phyloP scores from a whole-genome alignment of 441 rosid genomes.

The Codiaeum variegatum region DNA sequence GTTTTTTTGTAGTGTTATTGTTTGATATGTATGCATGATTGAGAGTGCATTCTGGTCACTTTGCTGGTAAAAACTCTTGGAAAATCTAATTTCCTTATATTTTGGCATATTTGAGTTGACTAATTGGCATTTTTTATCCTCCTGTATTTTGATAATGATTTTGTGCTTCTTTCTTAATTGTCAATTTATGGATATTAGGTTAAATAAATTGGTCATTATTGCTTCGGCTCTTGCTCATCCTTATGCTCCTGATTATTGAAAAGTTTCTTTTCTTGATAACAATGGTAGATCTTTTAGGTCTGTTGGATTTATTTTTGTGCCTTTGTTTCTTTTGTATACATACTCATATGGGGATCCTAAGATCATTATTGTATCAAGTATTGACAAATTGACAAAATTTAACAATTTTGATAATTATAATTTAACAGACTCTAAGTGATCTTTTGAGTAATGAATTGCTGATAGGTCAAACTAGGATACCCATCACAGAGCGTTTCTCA shows the following conservation, averaged over 20 bases:
- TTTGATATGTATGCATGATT: not conserved
- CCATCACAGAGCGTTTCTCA: too few relatives aligned
- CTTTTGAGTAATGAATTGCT: too few relatives aligned
- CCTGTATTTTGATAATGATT: not conserved
- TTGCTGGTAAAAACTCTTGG: too few relatives aligned
- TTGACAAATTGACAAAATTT: too few relatives aligned
- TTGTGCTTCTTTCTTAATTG: not conserved
- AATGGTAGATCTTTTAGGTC: constrained; percentile 46
- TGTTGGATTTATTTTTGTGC: not conserved
- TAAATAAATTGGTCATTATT: constrained; percentile 22
- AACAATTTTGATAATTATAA: too few relatives aligned
- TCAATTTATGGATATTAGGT: not conserved
- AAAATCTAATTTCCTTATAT: too few relatives aligned
- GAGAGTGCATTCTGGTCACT: too few relatives aligned
- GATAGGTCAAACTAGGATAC: too few relatives aligned
- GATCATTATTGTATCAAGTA: too few relatives aligned
- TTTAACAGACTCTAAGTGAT: too few relatives aligned
- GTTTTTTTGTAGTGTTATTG: too few relatives aligned
- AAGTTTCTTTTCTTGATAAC: constrained; percentile 69
- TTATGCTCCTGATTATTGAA: constrained; percentile 75
- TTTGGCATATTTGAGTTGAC: not conserved
- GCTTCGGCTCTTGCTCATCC: constrained; percentile 93
- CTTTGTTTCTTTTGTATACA: constrained; percentile 8
- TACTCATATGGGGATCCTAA: constrained; percentile 16
- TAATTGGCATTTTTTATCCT: too few relatives aligned